phyloP scores from a whole-genome alignment of 73 alveolate genomes.

The Symbiodinium pilosum region DNA sequence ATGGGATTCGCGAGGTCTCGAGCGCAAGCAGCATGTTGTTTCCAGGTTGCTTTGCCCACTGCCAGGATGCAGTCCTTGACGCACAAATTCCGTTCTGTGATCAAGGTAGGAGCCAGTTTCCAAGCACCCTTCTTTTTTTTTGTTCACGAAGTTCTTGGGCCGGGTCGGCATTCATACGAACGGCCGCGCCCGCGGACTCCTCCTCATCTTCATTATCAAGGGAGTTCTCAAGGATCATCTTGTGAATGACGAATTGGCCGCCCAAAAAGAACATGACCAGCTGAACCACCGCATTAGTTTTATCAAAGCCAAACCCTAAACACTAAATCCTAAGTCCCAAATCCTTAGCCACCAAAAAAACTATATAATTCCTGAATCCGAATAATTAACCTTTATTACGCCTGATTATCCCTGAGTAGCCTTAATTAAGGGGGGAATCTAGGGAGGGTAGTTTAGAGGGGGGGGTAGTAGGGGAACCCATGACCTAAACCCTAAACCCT shows the following conservation, averaged over 20 bases:
- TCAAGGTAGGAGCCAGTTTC: not conserved
- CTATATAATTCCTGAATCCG: too few relatives aligned
- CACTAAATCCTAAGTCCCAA: not conserved
- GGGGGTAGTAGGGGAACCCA: too few relatives aligned
- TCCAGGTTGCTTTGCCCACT: slow-evolving; percentile 24
- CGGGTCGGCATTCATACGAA: not conserved
- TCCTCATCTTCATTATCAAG: not conserved
- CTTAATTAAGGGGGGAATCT: too few relatives aligned
- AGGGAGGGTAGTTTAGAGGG: too few relatives aligned
- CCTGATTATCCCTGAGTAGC: too few relatives aligned
- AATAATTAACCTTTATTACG: too few relatives aligned
- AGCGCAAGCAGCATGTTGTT: slow-evolving; percentile 1
- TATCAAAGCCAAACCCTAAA: not conserved
- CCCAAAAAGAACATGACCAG: not conserved
- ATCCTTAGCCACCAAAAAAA: not conserved
- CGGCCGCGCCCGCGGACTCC: too few relatives aligned
- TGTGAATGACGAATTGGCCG: not conserved
- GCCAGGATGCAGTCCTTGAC: slow-evolving; percentile 22
- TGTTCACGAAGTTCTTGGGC: not conserved
- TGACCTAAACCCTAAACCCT: not conserved
- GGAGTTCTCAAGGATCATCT: not conserved
- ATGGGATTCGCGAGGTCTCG: not conserved
- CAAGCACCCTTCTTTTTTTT: slow-evolving; percentile 3
- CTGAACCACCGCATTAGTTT: not conserved
- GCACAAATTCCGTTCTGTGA: not conserved